Conservation (phyloP, 768 basidiomycete species). For the Suillus americanus region DNA sequence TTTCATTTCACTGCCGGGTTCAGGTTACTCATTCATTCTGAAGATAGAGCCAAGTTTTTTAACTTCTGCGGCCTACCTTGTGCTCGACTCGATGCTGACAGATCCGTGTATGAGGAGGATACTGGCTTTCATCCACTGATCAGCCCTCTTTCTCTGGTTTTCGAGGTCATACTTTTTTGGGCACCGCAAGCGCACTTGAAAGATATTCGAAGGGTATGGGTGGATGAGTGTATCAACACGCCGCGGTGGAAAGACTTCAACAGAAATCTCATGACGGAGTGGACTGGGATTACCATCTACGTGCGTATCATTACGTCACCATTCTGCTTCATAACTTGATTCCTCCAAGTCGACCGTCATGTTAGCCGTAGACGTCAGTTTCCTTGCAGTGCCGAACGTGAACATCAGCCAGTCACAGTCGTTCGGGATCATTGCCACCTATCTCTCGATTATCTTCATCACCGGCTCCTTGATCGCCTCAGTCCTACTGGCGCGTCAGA, state of each 20-base stretch:
- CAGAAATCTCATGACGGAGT: conserved; percentile 41
- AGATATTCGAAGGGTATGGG: conserved; percentile 5
- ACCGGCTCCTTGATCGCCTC: conserved; percentile 36
- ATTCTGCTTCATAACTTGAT: neutral
- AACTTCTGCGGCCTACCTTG: conserved; percentile 10
- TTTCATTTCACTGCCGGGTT: neutral
- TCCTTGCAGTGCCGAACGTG: conserved; percentile 52
- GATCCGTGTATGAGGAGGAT: conserved; percentile 6
- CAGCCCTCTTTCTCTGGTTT: neutral
- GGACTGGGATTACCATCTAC: conserved; percentile 48
- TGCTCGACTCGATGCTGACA: conserved; percentile 10
- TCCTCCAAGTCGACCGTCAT: conserved; percentile 46
- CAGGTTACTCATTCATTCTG: neutral
- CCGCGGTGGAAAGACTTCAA: conserved; percentile 42
- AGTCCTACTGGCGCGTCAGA: conserved; percentile 36
- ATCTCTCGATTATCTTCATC: conserved; percentile 37
- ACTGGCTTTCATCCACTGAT: conserved; percentile 1
- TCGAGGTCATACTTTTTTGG: conserved; percentile 8
- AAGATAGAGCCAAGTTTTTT: conserved; percentile 11
- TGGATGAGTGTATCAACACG: conserved; percentile 25
- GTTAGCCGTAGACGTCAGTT: conserved; percentile 52
- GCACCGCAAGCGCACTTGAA: conserved; percentile 7
- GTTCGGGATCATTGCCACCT: conserved; percentile 34
- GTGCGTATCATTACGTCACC: conserved; percentile 29
- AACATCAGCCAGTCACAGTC: conserved; percentile 14